Base-by-base conservation (phyloP, 257 asterid genomes). In the Fraxinus americana region DNA sequence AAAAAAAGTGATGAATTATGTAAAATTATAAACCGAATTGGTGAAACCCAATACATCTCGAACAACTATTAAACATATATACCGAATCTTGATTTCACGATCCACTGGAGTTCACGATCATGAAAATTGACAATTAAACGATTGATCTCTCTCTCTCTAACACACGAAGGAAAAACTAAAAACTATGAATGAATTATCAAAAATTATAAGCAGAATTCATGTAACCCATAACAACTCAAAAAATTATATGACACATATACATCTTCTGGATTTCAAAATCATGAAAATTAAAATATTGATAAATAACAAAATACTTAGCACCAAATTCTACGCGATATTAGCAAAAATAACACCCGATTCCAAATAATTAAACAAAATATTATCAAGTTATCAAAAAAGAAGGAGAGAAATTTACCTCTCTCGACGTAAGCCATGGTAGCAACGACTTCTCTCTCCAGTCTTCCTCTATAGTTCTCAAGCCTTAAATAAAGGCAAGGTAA, bases 381-480 rank as follows among this genome's bases (percentile, higher is more conserved):
- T 54, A 72, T 48, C 41, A 72, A 72, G 72, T 68, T 27, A 5
- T 8, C 73, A 8, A 0, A 45, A 2, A 36, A 5, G 0, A 36
- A 2, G 0, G 39, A 7, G 3, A 9, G 11, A 11, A 19, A 41
- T 6, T 50, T 77, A 89, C 94, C 97, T 89, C 97, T 83, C 81
- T 91, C 97, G 21, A 91, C 92, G 90, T 89, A 91, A 30, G 97
- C 97, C 97, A 91, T 91, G 80, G 86, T 50, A 70, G 72, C 84
- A 48, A 67, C 76, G 71, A 82, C 71, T n/a, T n/a, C 73, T 57
- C 72, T 17, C 65, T 82, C 85, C 76, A 68, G 71, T 71, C 83
- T 78, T 78, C 65, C 65, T n/a, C 80, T 66, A n/a, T 70, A 59
- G 9, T 66, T 52, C 78, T 70, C 67, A 13, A 65, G 72, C 50